Evolutionary conservation across 352 stramenopile species (phyloP), one percentile per base, ranked within the genome.

Genomic region (Globisporangium paddicum): DNA sequence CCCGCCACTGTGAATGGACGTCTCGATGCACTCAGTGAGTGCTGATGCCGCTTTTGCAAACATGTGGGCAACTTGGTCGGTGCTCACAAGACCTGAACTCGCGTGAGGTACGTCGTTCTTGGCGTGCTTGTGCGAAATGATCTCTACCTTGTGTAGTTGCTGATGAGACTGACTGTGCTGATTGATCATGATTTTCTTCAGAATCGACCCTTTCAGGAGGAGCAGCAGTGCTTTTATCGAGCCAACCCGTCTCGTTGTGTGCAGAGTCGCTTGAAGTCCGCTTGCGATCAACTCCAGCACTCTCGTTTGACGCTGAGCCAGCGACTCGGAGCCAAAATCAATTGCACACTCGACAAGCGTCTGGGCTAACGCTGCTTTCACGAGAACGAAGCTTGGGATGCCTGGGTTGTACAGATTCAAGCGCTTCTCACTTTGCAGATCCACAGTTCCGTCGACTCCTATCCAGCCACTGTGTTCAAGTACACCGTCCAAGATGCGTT

Each of bases 391-490:
- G 0, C 54, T 62, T 13, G 62, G 62, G n/a, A 90, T 55, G 2
- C 58, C 65, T 18, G 83, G 67, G 18, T 75, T 71, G 61, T 89
- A 90, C 10, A 91, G 18, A 38, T 71, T 85, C 38, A 88, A 42
- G 5, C 75, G 68, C 60, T 73, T 78, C 11, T 55, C 44, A 2
- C 19, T 6, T n/a, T 46, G 38, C 14, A 53, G 38, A 16, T 68
- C n/a, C 2, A 66, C 35, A 25, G 52, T 42, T 13, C 25, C 46
- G 1, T 28, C 28, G 35, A 75, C 58, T 3, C 82, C 79, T 32
- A 86, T 75, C 82, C 82, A 93, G 13, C 82, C 82, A 55, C 85
- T 70, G 11, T 72, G 69, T 30, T 73, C 60, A 30, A 93, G 55
- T 34, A 87, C 14, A 1, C 21, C 28, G 57, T 87, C 75, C 26